phyloP scores from a whole-genome alignment of 805 yeast genomes.

The Wickerhamiella azymoides region DNA sequence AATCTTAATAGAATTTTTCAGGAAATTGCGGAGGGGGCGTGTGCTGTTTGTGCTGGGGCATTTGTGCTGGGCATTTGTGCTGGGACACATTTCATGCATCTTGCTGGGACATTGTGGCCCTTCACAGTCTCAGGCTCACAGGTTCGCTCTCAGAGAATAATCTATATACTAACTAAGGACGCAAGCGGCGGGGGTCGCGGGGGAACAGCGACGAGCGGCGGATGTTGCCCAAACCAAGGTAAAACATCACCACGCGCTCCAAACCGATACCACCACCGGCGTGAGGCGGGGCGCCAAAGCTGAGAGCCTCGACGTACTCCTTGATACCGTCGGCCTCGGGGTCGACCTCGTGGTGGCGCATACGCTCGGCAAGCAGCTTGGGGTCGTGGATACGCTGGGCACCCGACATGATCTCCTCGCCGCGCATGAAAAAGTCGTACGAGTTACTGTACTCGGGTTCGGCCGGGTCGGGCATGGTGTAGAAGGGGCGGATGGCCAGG shows the following conservation, averaged over 20 bases:
- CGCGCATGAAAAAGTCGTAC: conserved; percentile 99
- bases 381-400: conserved; percentile 99
- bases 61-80: too few relatives aligned
- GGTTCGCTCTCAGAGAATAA: too few relatives aligned
- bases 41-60: too few relatives aligned
- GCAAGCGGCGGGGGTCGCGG: conserved; percentile 89
- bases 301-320: conserved; percentile 87
- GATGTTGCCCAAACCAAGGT: conserved; percentile 88
- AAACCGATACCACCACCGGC: conserved; percentile 99
- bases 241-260: conserved; percentile 98
- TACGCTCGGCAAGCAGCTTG: conserved; percentile 63
- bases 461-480: conserved; percentile 96
- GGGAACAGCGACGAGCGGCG: conserved; percentile 99
- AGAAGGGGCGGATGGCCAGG: conserved; percentile 89
- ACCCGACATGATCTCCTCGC: conserved; percentile 98
- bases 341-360: conserved; percentile 70
- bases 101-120: too few relatives aligned
- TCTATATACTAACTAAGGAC: conserved; percentile 35
- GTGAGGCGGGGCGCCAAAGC: conserved; percentile 94
- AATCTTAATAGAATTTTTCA: not conserved
- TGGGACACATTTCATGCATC: too few relatives aligned
- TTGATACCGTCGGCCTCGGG: conserved; percentile 67
- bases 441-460: conserved; percentile 92
- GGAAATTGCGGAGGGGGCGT: too few relatives aligned
- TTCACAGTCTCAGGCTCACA: too few relatives aligned